Base-by-base conservation (phyloP, 2,329 filamentous ascomycete species). In the Pezicula neosporulosa region DNA sequence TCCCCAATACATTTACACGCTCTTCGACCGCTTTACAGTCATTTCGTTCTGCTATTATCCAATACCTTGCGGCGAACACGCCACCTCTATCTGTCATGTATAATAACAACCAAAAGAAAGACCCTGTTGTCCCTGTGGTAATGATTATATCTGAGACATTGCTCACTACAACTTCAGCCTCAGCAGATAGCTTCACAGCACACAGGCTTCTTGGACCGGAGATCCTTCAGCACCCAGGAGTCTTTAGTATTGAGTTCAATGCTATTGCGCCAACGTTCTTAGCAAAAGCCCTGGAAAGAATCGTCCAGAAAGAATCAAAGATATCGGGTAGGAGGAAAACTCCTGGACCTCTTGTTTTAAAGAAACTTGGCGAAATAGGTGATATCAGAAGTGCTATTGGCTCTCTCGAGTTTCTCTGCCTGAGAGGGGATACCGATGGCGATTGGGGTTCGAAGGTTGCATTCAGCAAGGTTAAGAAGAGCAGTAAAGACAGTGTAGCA, bases 301-400 rank as follows among this genome's bases (percentile, higher is more conserved):
- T 96, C 2, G 81, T 97, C 1, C 77, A 87, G 60, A 97, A 97
- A 67, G 92, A 97, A 68, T 87, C 91, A 1, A 78, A 86, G 15
- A 83, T 85, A 58, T 95, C 90, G 2, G 87, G 87, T 4, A 78
- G 90, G 47, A 82, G 80, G 50, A 85, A 82, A 50, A 89, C 88
- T 0, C 90, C 91, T 0, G 90, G 92, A 0, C 87, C 89, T 0
- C 78, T 81, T 44, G 87, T 96, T 4, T 77, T 97, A 13, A 89
- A 89, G 59, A 81, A 76, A 27, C 78, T 99, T 0, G 87, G 90
- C 0, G 90, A 96, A 57, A 87, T 90, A 60, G 94, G 94, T 3
- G 94, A 99, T 63, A 86, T 99, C 47, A 83, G 94, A 55, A 97
- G 86, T 68, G 94, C 94, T n/a, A 81, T 96, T 27, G 92, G 91